Base-by-base conservation (phyloP, 129 eudicot genomes). In the Pseudognaphalium luteoalbum region DNA sequence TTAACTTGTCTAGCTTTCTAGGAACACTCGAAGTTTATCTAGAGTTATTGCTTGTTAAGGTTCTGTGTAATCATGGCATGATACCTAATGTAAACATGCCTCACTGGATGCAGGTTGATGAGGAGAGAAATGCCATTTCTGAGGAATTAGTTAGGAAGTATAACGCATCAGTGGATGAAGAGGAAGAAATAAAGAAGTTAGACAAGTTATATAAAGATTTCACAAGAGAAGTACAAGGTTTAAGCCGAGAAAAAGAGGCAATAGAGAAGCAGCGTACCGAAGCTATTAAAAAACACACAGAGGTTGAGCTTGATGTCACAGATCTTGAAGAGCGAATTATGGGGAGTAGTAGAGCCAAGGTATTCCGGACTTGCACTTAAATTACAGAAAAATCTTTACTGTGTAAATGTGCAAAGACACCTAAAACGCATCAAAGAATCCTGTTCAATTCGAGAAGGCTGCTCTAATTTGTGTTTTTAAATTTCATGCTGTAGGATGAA, bases 291-390 rank as follows among this genome's bases (percentile, higher is more conserved):
- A 91, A 77, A 82, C 93, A 83, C 75, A 86, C 97, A 78, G 85
- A 86, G 73, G 86, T 89, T 81, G 99, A 95, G 84, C 99, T 91
- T 87, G 99, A 95, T 80, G 91, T 84, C 76, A 87, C 79, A 82
- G 99, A 95, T 73, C 81, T 91, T 50, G 87, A 82, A 59, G 99
- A 95, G 85, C 89, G 78, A 85, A 89, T 91, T 29, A 72, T 74
- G 4, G 83, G 81, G 25, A 89, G 86, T 81, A 78, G 77, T 16
- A 85, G 82, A 82, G 92, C 97, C 64, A 89, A 89, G 96, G 98
- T 94, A 75, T 54, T 70, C 51, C 33, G 52, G 62, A 15, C 63
- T 34, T 4, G 5, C 20, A 42, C 47, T 28, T 28, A 34, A 30
- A 33, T 44, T 32, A 70, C 52, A 35, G 33, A 70, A 70, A 9